These are phyloP conservation scores for Alternaria sp. DNA, from an alignment of 2,329 filamentous ascomycete genomes.

Conservation along the genomic window DNA sequence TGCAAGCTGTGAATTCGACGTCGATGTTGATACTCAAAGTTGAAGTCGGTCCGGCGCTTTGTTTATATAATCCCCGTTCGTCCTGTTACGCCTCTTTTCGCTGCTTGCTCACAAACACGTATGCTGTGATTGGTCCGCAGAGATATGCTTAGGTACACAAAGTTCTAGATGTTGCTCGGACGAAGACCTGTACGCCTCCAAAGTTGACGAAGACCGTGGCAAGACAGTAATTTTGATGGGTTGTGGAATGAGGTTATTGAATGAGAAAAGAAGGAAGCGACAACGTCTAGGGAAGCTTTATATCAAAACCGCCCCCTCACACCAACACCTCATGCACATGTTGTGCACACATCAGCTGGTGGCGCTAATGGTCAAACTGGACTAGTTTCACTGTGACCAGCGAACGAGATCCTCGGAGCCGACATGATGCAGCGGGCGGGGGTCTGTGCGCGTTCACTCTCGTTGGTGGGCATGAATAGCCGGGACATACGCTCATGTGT, in stretches of 20 bases:
- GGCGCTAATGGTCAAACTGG: neutral
- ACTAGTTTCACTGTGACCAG: neutral
- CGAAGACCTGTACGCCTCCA: neutral
- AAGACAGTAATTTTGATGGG: neutral
- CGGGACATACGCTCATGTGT: neutral
- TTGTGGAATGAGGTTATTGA: neutral
- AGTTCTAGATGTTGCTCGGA: neutral
- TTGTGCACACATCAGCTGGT: neutral
- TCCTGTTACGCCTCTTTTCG: constrained; percentile 2
- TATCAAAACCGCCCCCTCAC: neutral
- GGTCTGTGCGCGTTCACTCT: neutral
- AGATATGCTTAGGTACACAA: constrained; percentile 8
- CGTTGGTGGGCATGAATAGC: neutral
- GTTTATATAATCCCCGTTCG: constrained; percentile 12
- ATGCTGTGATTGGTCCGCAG: constrained; percentile 24
- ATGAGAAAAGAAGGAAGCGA: neutral
- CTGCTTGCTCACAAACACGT: constrained; percentile 30
- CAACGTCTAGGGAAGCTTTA: neutral
- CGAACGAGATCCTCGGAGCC: neutral
- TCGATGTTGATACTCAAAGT: neutral
- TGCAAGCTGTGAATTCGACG: neutral
- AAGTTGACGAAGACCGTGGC: neutral
- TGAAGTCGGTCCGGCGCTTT: neutral
- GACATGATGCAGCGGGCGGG: neutral
- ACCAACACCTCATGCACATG: constrained; percentile 2